These are phyloP conservation scores for Ophiostoma piceae DNA, from an alignment of 2,329 filamentous ascomycete species.

Conservation along the genomic window DNA sequence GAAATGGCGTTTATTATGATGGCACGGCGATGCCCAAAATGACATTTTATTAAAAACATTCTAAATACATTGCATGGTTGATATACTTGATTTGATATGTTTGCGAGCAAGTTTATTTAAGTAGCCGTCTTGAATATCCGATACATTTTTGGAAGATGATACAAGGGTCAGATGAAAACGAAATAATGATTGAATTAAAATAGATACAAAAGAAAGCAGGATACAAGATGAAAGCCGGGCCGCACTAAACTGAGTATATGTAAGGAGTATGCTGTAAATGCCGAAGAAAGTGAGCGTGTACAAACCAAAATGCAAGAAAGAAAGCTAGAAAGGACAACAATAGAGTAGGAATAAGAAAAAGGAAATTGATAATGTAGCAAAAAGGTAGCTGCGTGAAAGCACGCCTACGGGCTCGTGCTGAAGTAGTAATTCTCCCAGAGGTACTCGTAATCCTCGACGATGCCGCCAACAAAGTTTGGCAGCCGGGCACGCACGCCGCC, in stretches of 20 bases:
- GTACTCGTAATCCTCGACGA: constrained; percentile 94
- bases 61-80: background rate
- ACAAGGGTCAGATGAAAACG: background rate
- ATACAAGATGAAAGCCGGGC: background rate
- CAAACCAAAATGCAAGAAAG: background rate
- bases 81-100: background rate
- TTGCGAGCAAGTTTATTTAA: background rate
- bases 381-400: background rate
- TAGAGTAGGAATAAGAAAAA: background rate
- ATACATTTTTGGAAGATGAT: too few relatives aligned
- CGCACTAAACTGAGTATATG: background rate
- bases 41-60: constrained; percentile 1
- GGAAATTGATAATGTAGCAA: background rate
- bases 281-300: background rate
- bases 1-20: constrained; percentile 19
- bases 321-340: constrained; percentile 5
- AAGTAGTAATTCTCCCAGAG: constrained; percentile 99
- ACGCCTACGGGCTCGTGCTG: constrained; percentile 45
- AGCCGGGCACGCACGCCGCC: constrained; percentile 68
- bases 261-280: background rate
- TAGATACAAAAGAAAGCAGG: constrained; percentile 8
- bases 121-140: background rate
- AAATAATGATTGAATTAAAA: background rate
- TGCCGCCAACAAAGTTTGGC: constrained; percentile 73
- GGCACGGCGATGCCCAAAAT: constrained; percentile 14